Evolutionary conservation across 306 rosid genomes (phyloP).

Genomic region (Castanea sativa): DNA sequence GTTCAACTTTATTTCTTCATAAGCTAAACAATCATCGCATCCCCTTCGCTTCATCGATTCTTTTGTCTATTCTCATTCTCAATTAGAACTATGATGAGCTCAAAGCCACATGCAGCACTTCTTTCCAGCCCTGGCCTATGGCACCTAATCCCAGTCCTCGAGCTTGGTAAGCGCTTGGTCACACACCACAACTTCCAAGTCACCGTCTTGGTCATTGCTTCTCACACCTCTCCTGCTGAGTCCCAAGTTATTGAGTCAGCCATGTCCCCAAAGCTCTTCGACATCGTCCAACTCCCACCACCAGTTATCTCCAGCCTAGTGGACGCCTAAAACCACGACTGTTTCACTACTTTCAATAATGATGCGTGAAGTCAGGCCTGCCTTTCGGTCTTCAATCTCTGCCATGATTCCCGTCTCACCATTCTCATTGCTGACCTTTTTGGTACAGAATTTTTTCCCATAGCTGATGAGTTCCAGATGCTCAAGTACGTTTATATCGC

Average conservation of each 20-base stretch:
- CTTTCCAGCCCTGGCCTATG: conserved; percentile 33
- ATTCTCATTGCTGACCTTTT: conserved; percentile 24
- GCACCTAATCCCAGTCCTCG: conserved; percentile 27
- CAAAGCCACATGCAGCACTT: conserved; percentile 14
- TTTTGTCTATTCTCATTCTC: too few relatives aligned
- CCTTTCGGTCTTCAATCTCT: conserved; percentile 5
- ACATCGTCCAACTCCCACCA: conserved; percentile 13
- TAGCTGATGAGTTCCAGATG: conserved; percentile 18
- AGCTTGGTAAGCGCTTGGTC: conserved; percentile 27
- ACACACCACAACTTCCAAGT: conserved; percentile 11
- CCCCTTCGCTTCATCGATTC: too few relatives aligned
- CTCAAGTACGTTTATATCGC: conserved; percentile 13
- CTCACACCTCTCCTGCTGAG: conserved; percentile 16
- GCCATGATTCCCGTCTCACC: background rate
- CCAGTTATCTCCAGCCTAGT: conserved; percentile 11
- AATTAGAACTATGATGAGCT: background rate
- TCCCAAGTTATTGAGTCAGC: conserved; percentile 10
- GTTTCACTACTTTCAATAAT: background rate
- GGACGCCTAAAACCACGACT: background rate
- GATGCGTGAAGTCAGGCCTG: background rate
- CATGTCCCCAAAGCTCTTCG: background rate
- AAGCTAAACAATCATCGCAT: too few relatives aligned
- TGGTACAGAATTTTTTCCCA: conserved; percentile 10
- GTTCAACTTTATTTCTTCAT: too few relatives aligned
- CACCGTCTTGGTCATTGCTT: conserved; percentile 19